Evolutionary conservation across 1,284 basidiomycete genomes (phyloP).

Genomic region (Lignosus rhinocerotis): DNA sequence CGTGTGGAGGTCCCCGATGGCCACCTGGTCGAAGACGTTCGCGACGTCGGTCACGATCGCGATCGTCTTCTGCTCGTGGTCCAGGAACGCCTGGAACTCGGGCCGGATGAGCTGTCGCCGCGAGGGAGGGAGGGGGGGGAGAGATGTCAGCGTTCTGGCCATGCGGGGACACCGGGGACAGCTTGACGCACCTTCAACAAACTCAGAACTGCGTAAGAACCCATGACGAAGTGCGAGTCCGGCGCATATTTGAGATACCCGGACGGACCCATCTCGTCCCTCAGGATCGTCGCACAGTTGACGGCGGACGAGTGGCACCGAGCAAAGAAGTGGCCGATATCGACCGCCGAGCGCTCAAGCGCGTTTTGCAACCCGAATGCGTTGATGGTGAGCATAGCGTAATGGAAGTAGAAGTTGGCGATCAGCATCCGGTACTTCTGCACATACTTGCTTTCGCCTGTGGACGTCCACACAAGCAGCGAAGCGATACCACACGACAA

Average conservation of each 20-base stretch:
- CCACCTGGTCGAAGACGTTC: constrained; percentile 72
- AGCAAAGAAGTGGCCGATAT: constrained; percentile 86
- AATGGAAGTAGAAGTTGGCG: constrained; percentile 79
- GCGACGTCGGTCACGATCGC: constrained; percentile 80
- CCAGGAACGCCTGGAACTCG: constrained; percentile 76
- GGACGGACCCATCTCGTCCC: constrained; percentile 73
- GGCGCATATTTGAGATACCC: constrained; percentile 85
- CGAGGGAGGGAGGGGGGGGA: no score
- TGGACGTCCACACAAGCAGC: constrained; percentile 6
- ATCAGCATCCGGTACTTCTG: constrained; percentile 54
- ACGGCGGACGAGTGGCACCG: constrained; percentile 80
- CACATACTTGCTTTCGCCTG: constrained; percentile 27
- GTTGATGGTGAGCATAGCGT: constrained; percentile 85
- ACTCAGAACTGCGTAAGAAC: constrained; percentile 85
- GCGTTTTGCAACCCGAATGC: constrained; percentile 96
- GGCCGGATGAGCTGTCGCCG: constrained; percentile 75
- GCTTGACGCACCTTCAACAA: constrained; percentile 71
- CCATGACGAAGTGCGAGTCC: constrained; percentile 91
- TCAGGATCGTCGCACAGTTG: constrained; percentile 66
- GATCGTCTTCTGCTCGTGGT: constrained; percentile 72
- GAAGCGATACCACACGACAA: neutral
- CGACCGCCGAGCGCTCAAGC: constrained; percentile 70
- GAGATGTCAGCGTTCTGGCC: neutral
- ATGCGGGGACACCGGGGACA: neutral
- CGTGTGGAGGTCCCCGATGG: constrained; percentile 77